Conservation (phyloP, 2,329 filamentous ascomycete genomes). For the Cladosporium austrohemisphaericum region DNA sequence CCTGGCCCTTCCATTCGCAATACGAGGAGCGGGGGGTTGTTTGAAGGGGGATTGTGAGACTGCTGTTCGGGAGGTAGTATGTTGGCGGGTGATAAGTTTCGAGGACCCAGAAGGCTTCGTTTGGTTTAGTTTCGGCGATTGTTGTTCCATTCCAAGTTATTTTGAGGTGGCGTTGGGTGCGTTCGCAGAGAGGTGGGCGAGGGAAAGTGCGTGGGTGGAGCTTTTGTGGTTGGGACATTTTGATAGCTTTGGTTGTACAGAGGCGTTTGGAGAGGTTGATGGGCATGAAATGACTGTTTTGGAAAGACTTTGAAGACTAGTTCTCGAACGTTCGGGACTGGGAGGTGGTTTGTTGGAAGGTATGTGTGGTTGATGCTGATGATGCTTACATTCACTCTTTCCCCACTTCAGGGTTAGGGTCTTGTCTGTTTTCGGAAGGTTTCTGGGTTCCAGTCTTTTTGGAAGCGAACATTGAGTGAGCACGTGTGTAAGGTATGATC, state of each 20-base stretch:
- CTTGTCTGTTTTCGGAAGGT: too few relatives aligned
- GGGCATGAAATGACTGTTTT: background rate
- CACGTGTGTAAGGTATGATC: too few relatives aligned
- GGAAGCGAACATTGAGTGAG: too few relatives aligned
- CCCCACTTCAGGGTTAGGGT: too few relatives aligned
- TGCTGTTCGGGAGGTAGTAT: too few relatives aligned
- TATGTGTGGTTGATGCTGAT: background rate
- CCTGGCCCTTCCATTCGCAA: slow-evolving; percentile 61
- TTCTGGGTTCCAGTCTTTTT: too few relatives aligned
- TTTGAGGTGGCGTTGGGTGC: slow-evolving; percentile 49
- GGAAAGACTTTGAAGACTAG: too few relatives aligned
- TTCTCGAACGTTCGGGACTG: too few relatives aligned
- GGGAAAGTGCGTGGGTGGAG: slow-evolving; percentile 58
- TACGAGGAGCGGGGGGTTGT: slow-evolving; percentile 47
- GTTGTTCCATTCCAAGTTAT: slow-evolving; percentile 54
- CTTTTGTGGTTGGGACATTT: slow-evolving; percentile 26
- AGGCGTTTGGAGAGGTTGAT: slow-evolving; percentile 18
- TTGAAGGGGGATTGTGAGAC: slow-evolving; percentile 46
- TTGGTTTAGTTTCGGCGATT: slow-evolving; percentile 55
- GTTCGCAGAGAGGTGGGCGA: slow-evolving; percentile 56
- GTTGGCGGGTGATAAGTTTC: slow-evolving; percentile 62
- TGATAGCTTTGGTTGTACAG: slow-evolving; percentile 17
- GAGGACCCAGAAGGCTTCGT: slow-evolving; percentile 57
- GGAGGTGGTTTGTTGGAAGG: too few relatives aligned
- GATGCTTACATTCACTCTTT: slow-evolving; percentile 7